Conservation (phyloP, 257 asterid genomes). For the Lycium barbarum region DNA sequence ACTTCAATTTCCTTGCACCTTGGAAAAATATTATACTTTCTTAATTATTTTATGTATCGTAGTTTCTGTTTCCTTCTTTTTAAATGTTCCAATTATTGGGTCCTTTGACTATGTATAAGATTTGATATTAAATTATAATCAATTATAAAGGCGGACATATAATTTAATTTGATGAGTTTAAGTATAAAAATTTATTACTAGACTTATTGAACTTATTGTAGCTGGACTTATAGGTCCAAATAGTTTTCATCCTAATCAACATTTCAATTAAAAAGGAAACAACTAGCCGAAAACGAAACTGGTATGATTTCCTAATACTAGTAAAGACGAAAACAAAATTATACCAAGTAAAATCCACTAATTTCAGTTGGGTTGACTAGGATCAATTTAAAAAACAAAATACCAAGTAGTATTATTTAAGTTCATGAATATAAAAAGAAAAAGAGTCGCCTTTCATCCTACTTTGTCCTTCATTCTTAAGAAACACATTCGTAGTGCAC, state of each 20-base stretch:
- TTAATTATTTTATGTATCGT: background rate
- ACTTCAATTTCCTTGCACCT: conserved; percentile 20
- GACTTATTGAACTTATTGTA: background rate
- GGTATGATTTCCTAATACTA: background rate
- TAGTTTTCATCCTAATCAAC: background rate
- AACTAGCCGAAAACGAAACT: background rate
- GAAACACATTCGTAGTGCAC: conserved; percentile 8
- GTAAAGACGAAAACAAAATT: background rate
- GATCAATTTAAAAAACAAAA: background rate
- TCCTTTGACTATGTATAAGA: background rate
- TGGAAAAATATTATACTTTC: background rate
- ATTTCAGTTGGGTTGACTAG: background rate
- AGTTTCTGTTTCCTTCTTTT: background rate
- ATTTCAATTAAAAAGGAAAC: background rate
- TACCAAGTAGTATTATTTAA: background rate
- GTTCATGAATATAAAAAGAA: background rate
- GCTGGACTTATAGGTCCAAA: too few relatives aligned
- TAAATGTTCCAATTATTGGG: background rate
- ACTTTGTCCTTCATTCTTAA: background rate
- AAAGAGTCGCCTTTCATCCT: background rate
- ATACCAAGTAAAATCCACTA: background rate
- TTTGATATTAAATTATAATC: too few relatives aligned
- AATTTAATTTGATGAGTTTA: too few relatives aligned
- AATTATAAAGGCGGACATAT: too few relatives aligned
- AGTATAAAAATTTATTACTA: too few relatives aligned